Conservation (phyloP, 768 basidiomycete genomes). For the Lepiota venenata region DNA sequence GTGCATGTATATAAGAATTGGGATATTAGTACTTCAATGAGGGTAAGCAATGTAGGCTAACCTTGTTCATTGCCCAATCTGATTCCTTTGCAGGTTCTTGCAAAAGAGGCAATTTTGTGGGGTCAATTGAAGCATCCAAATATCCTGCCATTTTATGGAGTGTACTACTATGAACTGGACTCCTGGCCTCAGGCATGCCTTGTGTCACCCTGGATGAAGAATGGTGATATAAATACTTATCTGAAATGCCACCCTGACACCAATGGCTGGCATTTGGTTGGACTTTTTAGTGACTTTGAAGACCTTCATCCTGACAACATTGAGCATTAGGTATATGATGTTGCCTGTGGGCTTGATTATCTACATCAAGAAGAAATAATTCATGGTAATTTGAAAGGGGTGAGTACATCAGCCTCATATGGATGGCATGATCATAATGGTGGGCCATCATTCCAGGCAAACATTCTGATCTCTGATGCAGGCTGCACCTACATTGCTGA, state of each 20-base stretch:
- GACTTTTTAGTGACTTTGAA: neutral
- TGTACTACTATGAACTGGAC: constrained; percentile 1
- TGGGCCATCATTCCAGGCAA: constrained; percentile 1
- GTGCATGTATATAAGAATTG: neutral
- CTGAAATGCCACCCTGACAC: neutral
- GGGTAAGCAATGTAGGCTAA: neutral
- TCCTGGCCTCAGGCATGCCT: neutral
- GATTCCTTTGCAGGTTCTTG: neutral
- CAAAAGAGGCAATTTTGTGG: constrained; percentile 9
- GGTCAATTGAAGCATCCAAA: constrained; percentile 7
- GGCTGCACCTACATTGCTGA: constrained; percentile 16
- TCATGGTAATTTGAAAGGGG: constrained; percentile 20
- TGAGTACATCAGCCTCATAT: neutral
- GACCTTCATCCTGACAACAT: neutral
- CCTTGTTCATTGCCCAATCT: neutral
- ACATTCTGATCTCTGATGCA: constrained; percentile 13
- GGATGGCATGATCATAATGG: neutral
- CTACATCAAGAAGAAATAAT: constrained; percentile 14
- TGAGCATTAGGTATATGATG: constrained; percentile 11
- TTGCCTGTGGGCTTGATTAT: constrained; percentile 14
- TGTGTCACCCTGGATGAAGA: constrained; percentile 13
- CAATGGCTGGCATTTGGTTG: neutral
- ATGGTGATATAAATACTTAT: constrained; percentile 9
- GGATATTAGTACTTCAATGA: neutral
- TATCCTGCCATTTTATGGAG: constrained; percentile 5